Base-by-base conservation (phyloP, 371 early-diverging fungal genomes). In the Nematocida parisii region DNA sequence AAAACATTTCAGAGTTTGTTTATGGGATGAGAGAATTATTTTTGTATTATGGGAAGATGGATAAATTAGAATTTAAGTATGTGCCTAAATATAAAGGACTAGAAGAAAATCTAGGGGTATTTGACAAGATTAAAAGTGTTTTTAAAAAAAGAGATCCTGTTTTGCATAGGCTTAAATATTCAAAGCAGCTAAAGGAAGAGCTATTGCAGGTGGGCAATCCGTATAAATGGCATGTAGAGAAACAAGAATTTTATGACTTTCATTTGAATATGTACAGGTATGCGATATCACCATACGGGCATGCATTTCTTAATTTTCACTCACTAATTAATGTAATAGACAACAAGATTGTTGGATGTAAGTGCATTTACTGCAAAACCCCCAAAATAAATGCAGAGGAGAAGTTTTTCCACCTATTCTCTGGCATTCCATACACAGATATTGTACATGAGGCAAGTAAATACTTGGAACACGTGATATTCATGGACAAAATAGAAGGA, bases 381-480 rank as follows among this genome's bases (percentile, higher is more conserved):
- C 18, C 81, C 0, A 40, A n/a, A 15, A 50, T 44, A 22, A 44
- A 46, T 9, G 15, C 39, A 27, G 80, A 77, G 42, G 47, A 68
- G 20, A 77, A 70, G 71, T 77, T 77, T 54, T 67, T 77, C 58
- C 80, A 77, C 39, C 39, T 50, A 6, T 77, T 77, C 62, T 45
- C 80, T 7, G 80, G 80, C 5, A 77, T 77, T 22, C 80, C 80
- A 22, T 77, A 70, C 42, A 42, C 52, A 13, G 80, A 77, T 44
- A 77, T 77, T 42, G 27, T 77, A 7, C 80, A 77, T 47, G 46
- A 39, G n/a, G 68, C 54, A 11, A 77, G 80, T 62, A 77, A 58
- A 54, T 77, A 77, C 62, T 70, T 70, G 27, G 58, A 66, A 57
- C 44, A 77, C 70, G 80, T 77, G n/a, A 58, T 77, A n/a, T 77